Evolutionary conservation across 2,329 filamentous ascomycete species (phyloP).

Genomic region (Aureobasidium sp.): DNA sequence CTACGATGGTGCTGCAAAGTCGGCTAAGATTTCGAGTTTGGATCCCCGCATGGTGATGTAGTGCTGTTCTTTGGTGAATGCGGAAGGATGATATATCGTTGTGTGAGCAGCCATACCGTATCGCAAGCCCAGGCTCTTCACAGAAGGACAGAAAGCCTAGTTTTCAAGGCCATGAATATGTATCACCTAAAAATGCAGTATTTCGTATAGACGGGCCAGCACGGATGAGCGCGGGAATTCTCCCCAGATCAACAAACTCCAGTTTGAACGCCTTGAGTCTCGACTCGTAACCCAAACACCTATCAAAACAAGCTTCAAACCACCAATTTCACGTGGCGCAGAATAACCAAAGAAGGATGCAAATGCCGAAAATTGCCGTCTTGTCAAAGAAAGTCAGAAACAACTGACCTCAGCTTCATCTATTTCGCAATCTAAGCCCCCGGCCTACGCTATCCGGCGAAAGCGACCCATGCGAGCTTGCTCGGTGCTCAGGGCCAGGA

Average conservation of each 20-base stretch:
- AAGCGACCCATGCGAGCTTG: neutral
- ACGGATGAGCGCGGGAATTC: neutral
- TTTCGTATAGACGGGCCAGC: neutral
- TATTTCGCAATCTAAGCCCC: neutral
- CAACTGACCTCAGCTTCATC: neutral
- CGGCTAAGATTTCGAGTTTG: constrained; percentile 33
- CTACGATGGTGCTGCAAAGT: constrained; percentile 35
- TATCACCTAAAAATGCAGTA: neutral
- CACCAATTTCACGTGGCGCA: neutral
- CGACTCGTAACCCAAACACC: neutral
- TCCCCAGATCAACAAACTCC: neutral
- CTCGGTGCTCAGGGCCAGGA: neutral
- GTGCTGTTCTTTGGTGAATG: neutral
- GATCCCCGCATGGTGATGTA: constrained; percentile 29
- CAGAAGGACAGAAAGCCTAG: neutral
- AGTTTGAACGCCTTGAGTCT: neutral
- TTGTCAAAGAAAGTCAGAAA: neutral
- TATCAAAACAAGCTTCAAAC: neutral
- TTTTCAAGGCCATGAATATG: neutral
- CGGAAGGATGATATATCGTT: neutral
- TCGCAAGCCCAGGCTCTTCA: neutral
- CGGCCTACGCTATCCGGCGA: neutral
- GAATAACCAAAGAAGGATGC: neutral
- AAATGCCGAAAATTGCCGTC: neutral
- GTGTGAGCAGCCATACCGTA: no score